Evolutionary conservation across 441 rosid species (phyloP), one percentile per base, ranked within the genome.

Genomic region (Brassica balearica): DNA sequence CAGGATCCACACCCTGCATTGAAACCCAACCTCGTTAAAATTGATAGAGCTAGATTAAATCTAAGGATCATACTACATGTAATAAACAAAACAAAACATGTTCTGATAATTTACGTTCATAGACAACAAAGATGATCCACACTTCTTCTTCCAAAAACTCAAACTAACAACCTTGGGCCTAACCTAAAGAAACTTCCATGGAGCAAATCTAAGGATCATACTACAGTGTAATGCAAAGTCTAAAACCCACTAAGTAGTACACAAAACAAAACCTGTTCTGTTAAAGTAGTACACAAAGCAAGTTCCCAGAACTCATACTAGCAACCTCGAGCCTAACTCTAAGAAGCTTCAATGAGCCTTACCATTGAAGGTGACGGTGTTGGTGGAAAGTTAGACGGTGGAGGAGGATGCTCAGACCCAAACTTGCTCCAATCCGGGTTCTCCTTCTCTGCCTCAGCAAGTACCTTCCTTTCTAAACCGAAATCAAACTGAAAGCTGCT

Each of bases 401-500:
- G 53, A 65, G 38, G 38, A 34, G 69, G 86, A 84, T 81, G 88
- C 76, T 96, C 97, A 69, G 84, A 61, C 7, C 85, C 92, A 51
- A 92, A 89, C 77, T 80, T 87, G 85, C 88, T 87, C 94, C 94
- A 94, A 68, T 90, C 90, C 51, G 84, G 93, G 65, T 25, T 84
- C 22, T 84, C 97, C 78, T 88, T 89, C 84, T 94, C 96, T 2
- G 88, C 89, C 68, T 91, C 97, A 10, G 97, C 94, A 32, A 92
- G 74, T 63, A 92, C 79, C 81, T 85, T 94, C 78, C 82, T 83
- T 86, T 96, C 97, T 25, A 96, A 70, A 7, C 89, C 89, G 34
- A 96, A 94, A 86, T 92, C 94, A 38, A 90, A 91, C 76, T 94
- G 95, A 77, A 94, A 92, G 69, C 84, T 88, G 84, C 98, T 91